These are phyloP conservation scores for Zangia roseola DNA, from an alignment of 768 basidiomycete genomes.

Conservation along the genomic window DNA sequence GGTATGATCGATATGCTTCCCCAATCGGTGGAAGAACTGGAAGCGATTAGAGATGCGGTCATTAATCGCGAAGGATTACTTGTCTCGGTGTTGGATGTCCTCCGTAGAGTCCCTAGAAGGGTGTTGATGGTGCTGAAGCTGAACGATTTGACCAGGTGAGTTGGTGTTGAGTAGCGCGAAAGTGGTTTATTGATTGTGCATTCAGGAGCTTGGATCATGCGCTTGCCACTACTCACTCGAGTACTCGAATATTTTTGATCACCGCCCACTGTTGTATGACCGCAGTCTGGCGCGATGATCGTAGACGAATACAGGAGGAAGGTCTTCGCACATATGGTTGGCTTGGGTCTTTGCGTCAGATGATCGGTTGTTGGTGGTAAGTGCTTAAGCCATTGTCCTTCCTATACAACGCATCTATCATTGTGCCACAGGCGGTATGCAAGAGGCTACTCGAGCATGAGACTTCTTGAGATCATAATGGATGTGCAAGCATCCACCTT, in stretches of 20 bases:
- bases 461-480: conserved; percentile 57
- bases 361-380: conserved; percentile 75
- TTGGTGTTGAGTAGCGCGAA: background rate
- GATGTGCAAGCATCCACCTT: conserved; percentile 59
- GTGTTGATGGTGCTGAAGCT: conserved; percentile 83
- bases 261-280: conserved; percentile 84
- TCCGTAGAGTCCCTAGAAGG: conserved; percentile 81
- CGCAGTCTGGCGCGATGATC: conserved; percentile 77
- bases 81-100: conserved; percentile 80
- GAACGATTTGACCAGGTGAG: conserved; percentile 80
- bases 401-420: conserved; percentile 1
- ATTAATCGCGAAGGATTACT: conserved; percentile 80
- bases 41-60: conserved; percentile 80
- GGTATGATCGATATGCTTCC: conserved; percentile 74
- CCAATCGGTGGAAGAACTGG: conserved; percentile 75
- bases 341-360: conserved; percentile 46
- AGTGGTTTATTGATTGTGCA: background rate
- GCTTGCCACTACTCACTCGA: conserved; percentile 84
- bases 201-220: conserved; percentile 77
- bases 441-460: conserved; percentile 48
- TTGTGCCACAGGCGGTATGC: conserved; percentile 53
- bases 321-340: conserved; percentile 48
- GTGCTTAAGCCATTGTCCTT: conserved; percentile 32
- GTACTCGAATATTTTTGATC: conserved; percentile 86
- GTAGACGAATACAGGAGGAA: conserved; percentile 45